Conservation (phyloP, 1,284 basidiomycete species). For the Ceratobasidium papillatum region DNA sequence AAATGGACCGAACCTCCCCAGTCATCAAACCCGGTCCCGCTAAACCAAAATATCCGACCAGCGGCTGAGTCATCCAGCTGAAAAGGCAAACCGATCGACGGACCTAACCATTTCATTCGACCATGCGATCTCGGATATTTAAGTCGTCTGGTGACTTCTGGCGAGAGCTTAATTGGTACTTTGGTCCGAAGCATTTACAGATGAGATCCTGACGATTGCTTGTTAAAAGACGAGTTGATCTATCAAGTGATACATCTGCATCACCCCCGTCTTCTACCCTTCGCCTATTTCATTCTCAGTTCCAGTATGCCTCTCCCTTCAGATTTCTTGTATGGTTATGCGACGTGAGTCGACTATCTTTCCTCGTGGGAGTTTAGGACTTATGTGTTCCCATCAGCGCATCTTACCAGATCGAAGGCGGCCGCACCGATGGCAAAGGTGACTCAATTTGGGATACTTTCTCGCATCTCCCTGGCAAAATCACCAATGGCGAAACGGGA, state of each 20-base stretch:
- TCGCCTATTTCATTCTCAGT: neutral
- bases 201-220: neutral
- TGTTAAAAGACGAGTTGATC: neutral
- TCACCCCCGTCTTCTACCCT: neutral
- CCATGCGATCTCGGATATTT: neutral
- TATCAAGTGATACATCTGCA: too few relatives aligned
- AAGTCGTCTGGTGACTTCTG: neutral
- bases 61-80: neutral
- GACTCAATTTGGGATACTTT: conserved; percentile 35
- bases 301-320: conserved; percentile 14
- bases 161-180: neutral
- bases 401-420: conserved; percentile 35
- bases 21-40: neutral
- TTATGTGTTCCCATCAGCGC: neutral
- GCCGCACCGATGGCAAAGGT: conserved; percentile 23
- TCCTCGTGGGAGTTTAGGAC: neutral
- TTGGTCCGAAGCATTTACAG: neutral
- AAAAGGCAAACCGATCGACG: neutral
- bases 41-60: neutral
- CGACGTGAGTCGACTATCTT: conserved; percentile 5
- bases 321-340: conserved; percentile 20
- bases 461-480: neutral
- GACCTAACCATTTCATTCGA: neutral
- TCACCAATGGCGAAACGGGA: conserved; percentile 22
- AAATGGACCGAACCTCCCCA: too few relatives aligned